Evolutionary conservation across 805 yeast genomes (phyloP), one percentile per base, ranked within the genome.

Genomic region (Candida insectalens): DNA sequence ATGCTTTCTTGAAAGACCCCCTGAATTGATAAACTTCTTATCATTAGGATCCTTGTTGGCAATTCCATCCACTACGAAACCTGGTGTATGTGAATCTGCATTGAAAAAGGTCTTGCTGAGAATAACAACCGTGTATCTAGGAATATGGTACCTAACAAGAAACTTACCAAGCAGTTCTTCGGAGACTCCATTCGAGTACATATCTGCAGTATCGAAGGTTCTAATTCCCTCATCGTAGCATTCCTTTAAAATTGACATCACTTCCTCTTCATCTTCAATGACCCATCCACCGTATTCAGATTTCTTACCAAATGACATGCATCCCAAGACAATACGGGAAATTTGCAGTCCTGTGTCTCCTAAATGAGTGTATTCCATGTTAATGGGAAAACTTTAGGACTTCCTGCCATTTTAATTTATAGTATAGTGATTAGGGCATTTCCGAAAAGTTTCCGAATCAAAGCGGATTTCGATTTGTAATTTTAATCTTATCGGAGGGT

Each of bases 201-300:
- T 25, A 14, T 25, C n/a, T 6, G 27, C 9, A 25, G 27, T 25
- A 25, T 25, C 27, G n/a, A 25, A 9, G 14, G n/a, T 9, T 9
- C n/a, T 25, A 9, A 9, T 14, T 6, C 27, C 27, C 8, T 25
- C n/a, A 9, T 25, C 27, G 14, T 25, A 25, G 27, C 6, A 25
- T n/a, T n/a, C n/a, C n/a, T n/a, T n/a, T n/a, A n/a, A n/a, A n/a
- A n/a, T n/a, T n/a, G n/a, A n/a, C 42, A 69, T 50, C 6, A 65
- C 60, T 32, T 58, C 48, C 17, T 66, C 70, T 42, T 69, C 69
- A 37, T 69, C 70, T 12, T 62, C 69, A 10, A 63, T 37, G 16
- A 59, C 57, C 70, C 70, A 67, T 4, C 53, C 55, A n/a, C 49
- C 57, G 68, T 69, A 65, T 9, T 23, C 36, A 6, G 40, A 17